These are phyloP conservation scores for Asclepias syriaca DNA, from an alignment of 257 asterid species.

Conservation along the genomic window DNA sequence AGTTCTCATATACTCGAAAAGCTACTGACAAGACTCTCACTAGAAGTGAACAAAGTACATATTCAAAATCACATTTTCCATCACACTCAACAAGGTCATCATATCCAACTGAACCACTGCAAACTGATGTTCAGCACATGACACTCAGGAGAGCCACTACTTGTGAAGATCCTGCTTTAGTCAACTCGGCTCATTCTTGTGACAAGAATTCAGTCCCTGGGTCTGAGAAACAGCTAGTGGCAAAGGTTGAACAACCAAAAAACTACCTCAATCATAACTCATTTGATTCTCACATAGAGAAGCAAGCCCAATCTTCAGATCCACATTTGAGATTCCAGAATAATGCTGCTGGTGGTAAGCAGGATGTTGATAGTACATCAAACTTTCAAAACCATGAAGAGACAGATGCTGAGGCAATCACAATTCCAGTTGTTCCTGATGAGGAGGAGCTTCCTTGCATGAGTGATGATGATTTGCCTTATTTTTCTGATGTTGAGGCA, in stretches of 20 bases:
- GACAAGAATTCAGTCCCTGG: constrained; percentile 19
- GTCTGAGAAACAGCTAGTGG: constrained; percentile 20
- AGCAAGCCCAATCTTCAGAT: constrained; percentile 18
- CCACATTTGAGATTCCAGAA: constrained; percentile 23
- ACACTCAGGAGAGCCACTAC: constrained; percentile 25
- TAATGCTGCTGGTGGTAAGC: constrained; percentile 22
- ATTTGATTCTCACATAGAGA: constrained; percentile 17
- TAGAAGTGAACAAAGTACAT: constrained; percentile 16
- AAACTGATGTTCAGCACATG: constrained; percentile 25
- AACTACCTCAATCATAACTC: constrained; percentile 18
- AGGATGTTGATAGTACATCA: constrained; percentile 18
- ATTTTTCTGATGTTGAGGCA: constrained; percentile 72
- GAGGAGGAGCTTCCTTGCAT: constrained; percentile 43
- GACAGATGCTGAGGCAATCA: constrained; percentile 18
- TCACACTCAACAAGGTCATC: constrained; percentile 24
- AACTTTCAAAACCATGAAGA: constrained; percentile 25
- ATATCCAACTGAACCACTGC: constrained; percentile 31
- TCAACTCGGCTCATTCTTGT: constrained; percentile 25
- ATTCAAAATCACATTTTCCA: constrained; percentile 9
- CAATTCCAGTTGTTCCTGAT: constrained; percentile 31
- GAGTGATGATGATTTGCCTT: constrained; percentile 57
- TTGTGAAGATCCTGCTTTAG: constrained; percentile 17
- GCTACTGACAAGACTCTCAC: constrained; percentile 23
- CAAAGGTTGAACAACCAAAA: constrained; percentile 30
- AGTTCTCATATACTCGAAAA: constrained; percentile 27